Evolutionary conservation across 1,284 basidiomycete genomes (phyloP), one percentile per base, ranked within the genome.

Genomic region (Melampsora americana): DNA sequence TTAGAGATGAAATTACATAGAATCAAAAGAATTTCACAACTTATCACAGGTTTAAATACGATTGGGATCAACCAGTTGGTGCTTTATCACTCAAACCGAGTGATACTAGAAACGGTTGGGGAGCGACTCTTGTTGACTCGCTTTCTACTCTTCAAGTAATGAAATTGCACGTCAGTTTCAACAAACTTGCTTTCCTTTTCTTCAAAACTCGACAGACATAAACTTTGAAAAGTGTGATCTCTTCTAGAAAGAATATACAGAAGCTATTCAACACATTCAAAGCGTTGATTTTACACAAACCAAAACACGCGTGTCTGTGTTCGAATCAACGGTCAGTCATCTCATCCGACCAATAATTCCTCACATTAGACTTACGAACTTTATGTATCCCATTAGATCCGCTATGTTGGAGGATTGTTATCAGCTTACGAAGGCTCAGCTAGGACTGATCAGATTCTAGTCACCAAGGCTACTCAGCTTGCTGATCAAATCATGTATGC

Each of bases 381-480:
- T 56, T 20, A 4, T 56, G 18, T 5, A 20, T 26, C 2, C 18
- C 4, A 16, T 20, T 4, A 79, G 69, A 82, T 82, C 66, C 77
- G 81, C 0, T 80, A 81, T 44, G 77, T 82, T 20, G 81, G 78
- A n/a, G 80, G 80, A 14, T 60, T 81, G 4, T 75, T 82, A 46
- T 78, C 77, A 4, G 79, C 80, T 1, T 82, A 81, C 74, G 81
- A 82, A 71, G 77, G 81, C 20, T 78, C 76, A 18, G 80, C 79
- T 18, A 78, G 79, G 66, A 79, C 77, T 67, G 74, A 81, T 35
- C 46, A 69, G 16, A 79, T 75, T 46, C 75, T 82, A 7, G 69
- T 82, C 23, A 76, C 79, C 20, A 80, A 81, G 68, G 81, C 81
- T 18, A 78, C 77, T 30, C 71, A 78, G 2, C 28, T 67, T 14